A percentile compares a stretch with the other conserved stretches of the same genome.
phyloP scores from a whole-genome alignment of 192 early-diverging fungal species.

The Coemansia sp. region DNA sequence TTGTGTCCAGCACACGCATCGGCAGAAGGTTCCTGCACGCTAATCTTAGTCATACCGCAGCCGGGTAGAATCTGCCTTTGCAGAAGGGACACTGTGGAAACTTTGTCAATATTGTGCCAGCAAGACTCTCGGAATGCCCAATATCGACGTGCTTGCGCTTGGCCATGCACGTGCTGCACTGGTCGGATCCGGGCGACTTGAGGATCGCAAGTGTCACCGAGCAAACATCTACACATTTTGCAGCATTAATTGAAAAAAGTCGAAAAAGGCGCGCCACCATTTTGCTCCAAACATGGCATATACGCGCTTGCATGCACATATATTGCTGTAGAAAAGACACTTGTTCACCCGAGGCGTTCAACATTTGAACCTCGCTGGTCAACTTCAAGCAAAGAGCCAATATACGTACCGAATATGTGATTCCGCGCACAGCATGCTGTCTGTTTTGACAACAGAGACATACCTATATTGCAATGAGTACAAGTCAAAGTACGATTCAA shows the following conservation, averaged over 20 bases:
- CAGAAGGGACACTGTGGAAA: constrained; percentile 45
- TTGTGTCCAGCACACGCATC: background rate
- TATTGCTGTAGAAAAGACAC: background rate
- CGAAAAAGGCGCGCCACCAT: background rate
- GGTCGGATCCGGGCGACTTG: constrained; percentile 31
- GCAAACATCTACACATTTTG: constrained; percentile 33
- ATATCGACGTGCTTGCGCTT: constrained; percentile 20
- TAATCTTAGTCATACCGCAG: constrained; percentile 10
- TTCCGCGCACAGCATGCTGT: constrained; percentile 27
- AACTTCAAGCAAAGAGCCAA: background rate
- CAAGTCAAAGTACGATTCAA: background rate
- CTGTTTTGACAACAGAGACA: constrained; percentile 32
- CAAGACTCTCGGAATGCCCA: constrained; percentile 6
- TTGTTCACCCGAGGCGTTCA: background rate
- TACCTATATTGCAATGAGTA: constrained; percentile 23
- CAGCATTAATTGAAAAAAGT: constrained; percentile 1
- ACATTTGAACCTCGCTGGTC: background rate
- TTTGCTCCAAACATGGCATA: background rate
- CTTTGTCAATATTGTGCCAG: constrained; percentile 7
- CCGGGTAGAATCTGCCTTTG: constrained; percentile 27
- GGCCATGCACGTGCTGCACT: constrained; percentile 41
- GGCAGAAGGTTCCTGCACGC: background rate
- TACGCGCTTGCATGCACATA: constrained; percentile 9
- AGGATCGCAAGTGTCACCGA: constrained; percentile 36
- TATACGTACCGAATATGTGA: constrained; percentile 47